Conservation (phyloP, 2,329 filamentous ascomycete genomes). For the Epicoccum nigrum region DNA sequence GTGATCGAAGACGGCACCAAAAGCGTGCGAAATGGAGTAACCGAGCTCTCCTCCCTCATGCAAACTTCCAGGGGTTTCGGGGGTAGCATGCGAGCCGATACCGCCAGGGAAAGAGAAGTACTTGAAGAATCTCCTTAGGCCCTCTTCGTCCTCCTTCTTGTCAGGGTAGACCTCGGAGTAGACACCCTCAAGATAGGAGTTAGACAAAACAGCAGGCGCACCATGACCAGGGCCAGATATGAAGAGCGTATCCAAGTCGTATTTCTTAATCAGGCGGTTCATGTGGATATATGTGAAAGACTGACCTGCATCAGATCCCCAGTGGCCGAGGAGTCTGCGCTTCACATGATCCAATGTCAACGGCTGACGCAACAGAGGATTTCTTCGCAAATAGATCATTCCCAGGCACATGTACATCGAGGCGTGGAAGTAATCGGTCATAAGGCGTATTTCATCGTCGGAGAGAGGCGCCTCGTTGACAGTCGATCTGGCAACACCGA, state of each 20-base stretch:
- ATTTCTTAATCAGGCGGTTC: constrained; percentile 82
- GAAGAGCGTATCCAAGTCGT: constrained; percentile 74
- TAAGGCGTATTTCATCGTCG: constrained; percentile 69
- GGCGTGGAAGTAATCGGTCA: constrained; percentile 75
- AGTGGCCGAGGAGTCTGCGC: constrained; percentile 75
- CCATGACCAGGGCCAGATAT: constrained; percentile 80
- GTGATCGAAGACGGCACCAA: constrained; percentile 77
- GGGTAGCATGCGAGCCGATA: constrained; percentile 77
- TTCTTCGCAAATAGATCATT: constrained; percentile 80
- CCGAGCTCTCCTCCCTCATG: constrained; percentile 83
- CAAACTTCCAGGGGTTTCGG: constrained; percentile 76
- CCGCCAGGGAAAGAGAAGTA: constrained; percentile 83
- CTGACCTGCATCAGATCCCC: constrained; percentile 80
- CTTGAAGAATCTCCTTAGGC: constrained; percentile 79
- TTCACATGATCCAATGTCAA: constrained; percentile 75
- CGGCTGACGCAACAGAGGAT: constrained; percentile 73
- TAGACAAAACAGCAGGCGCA: constrained; percentile 75
- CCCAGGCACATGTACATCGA: constrained; percentile 77
- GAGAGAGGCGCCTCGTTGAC: constrained; percentile 66
- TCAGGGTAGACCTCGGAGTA: constrained; percentile 80
- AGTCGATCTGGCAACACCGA: constrained; percentile 69
- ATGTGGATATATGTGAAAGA: constrained; percentile 83
- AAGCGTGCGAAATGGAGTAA: constrained; percentile 81
- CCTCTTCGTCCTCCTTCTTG: constrained; percentile 70
- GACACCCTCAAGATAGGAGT: constrained; percentile 77